A percentile compares a stretch with the other conserved stretches of the same genome.
phyloP scores from a whole-genome alignment of 2,329 filamentous ascomycete genomes.

The Paramyrothecium sp. region DNA sequence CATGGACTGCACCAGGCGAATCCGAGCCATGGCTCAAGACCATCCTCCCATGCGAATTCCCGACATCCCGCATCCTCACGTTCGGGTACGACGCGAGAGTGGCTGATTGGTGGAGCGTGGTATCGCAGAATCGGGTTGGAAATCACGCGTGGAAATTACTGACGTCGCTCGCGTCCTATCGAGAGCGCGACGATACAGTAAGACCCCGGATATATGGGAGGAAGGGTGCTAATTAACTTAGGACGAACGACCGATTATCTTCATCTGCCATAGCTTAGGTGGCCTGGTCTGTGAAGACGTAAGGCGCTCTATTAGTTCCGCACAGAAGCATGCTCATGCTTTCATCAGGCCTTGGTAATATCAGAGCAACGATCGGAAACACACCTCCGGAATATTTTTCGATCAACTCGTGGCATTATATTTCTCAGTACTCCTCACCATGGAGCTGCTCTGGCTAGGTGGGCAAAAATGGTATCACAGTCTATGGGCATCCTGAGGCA shows the following conservation, averaged over 20 bases:
- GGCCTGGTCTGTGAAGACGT: constrained; percentile 17
- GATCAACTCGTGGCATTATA: constrained; percentile 7
- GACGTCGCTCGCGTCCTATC: constrained; percentile 8
- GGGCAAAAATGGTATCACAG: constrained; percentile 8
- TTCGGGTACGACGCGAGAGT: constrained; percentile 41
- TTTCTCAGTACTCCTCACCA: constrained; percentile 15
- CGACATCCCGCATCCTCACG: constrained; percentile 31
- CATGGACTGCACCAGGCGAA: constrained; percentile 31
- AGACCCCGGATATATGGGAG: not conserved
- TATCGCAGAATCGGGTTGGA: constrained; percentile 8
- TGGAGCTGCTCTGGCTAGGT: constrained; percentile 12
- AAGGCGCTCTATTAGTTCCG: not conserved
- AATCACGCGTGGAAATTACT: constrained; percentile 13
- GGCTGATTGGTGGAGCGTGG: not conserved
- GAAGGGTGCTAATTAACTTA: not conserved
- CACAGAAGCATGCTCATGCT: not conserved
- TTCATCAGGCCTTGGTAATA: constrained; percentile 6
- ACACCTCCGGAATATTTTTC: constrained; percentile 9
- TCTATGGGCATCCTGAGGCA: constrained; percentile 10
- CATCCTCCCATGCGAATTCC: constrained; percentile 26
- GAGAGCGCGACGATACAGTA: constrained; percentile 9
- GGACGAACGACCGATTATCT: constrained; percentile 11
- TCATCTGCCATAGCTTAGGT: constrained; percentile 14
- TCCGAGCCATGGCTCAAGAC: constrained; percentile 29
- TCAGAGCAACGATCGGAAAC: constrained; percentile 8